Base-by-base conservation (phyloP, 169 alveolate genomes). In the Eimeria necatrix region DNA sequence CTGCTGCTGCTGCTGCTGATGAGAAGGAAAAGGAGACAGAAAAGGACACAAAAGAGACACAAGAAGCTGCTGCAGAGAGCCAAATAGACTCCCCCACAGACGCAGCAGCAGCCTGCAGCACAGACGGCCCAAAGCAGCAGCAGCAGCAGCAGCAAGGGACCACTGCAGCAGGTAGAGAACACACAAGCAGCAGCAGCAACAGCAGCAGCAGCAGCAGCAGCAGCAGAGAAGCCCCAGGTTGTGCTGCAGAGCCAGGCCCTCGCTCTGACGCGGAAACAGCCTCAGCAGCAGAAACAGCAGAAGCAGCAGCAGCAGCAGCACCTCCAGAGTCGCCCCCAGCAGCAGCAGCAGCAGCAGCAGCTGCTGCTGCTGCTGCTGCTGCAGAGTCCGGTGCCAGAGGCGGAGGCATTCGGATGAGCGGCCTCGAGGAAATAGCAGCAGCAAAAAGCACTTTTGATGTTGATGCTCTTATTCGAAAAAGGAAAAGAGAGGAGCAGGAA, bases 401-500 rank as follows among this genome's bases (percentile, higher is more conserved):
- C 24, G 53, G 48, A 24, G 56, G 70, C 73, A 52, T 81, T 4
- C 73, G 90, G 32, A 81, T 4, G 51, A 26, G 90, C 90, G 90
- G 90, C 74, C 53, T 81, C 18, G 90, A 81, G 26, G 90, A 81
- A 16, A 81, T 81, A 3, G 90, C 90, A 26, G 74, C 74, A 4
- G 41, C 18, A 46, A 52, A 4, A 26, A 53, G 70, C 56, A 14
- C 64, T 60, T 3, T 81, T 4, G 90, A 81, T 24, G 90, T 81
- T 16, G 90, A 81, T 32, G 81, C 93, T 5, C 2, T 85, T 7
- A 85, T 59, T 41, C 78, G 81, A 26, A 85, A 60, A 22, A 78
- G 81, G 14, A 59, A 60, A 81, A 4, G 93, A 81, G 81, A 85
- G 93, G 81, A 85, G 93, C 93, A 60, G 48, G 41, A 32, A 81